Evolutionary conservation across 148 eudicot species (phyloP), one percentile per base, ranked within the genome.

Genomic region (Pharnaceum exiguum): DNA sequence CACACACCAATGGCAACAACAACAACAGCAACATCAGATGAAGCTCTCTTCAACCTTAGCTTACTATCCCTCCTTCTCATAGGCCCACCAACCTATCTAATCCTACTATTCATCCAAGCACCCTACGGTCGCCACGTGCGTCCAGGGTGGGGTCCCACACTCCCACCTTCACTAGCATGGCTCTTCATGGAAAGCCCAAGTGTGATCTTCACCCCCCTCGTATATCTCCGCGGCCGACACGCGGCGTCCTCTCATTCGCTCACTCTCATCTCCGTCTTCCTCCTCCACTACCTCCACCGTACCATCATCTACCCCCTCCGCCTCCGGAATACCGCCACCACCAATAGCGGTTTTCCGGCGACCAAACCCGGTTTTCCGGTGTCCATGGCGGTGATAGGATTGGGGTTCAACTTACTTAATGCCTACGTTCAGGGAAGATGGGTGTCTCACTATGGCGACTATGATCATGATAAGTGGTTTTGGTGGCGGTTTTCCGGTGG

Each of bases 41-140:
- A 70, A 28, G 16, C 45, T 0, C 10, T 86, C 7, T 82, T 69
- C 80, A 25, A 36, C 31, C 51, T 37, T 67, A 45, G 66, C 55
- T 69, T 82, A 12, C 31, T 82, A 5, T 21, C 78, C 10, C 81
- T 82, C 63, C 66, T 52, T 68, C 27, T 81, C 16, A 62, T 77
- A 62, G 49, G 63, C 2, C 75, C 75, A 0, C 79, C 76, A 10
- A 85, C 87, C 5, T 47, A 66, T 68, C 3, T 82, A 61, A 36
- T 81, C 19, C 77, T 75, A 48, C 71, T 38, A 6, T 85, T 69
- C 79, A 71, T 80, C 75, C 79, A 83, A 18, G 97, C 97, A 21
- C 96, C 97, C 0, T 91, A 91, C 65, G 97, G 97, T 58, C 83
- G 81, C 53, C 90, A 91, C 70, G 28, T 4, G 57, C 90, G 90